Percentiles rank a stretch among this genome's conserved stretches.
Conservation (phyloP, 2,329 filamentous ascomycete species). For the Penicillium sp. region DNA sequence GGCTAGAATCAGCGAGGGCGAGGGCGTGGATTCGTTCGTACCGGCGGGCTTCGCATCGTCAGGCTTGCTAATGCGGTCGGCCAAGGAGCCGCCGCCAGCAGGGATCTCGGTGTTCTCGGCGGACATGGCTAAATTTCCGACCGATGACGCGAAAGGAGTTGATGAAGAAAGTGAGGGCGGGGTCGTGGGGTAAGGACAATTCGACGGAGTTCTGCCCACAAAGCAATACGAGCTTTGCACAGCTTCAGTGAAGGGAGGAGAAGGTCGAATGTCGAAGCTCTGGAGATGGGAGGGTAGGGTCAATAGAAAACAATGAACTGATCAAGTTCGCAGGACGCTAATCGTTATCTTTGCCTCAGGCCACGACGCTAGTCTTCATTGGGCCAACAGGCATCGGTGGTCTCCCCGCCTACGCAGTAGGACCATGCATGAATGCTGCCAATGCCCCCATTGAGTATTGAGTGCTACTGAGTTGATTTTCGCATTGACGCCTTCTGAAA, state of each 20-base stretch:
- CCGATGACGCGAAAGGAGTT: background rate
- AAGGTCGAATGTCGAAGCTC: background rate
- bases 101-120: constrained; percentile 34
- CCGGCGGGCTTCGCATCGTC: constrained; percentile 33
- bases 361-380: constrained; percentile 8
- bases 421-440: constrained; percentile 20
- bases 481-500: background rate
- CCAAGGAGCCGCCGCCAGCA: constrained; percentile 44
- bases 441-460: constrained; percentile 1
- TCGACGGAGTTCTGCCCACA: background rate
- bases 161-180: constrained; percentile 4
- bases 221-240: background rate
- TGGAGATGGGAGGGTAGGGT: background rate
- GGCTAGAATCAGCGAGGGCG: constrained; percentile 13
- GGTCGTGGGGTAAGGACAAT: constrained; percentile 9
- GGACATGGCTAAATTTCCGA: constrained; percentile 34
- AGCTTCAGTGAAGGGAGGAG: background rate
- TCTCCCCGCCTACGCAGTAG: constrained; percentile 23
- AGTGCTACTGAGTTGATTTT: background rate
- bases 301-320: background rate
- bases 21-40: constrained; percentile 24
- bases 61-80: constrained; percentile 51
- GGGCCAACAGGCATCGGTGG: constrained; percentile 13
- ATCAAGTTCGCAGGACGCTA: constrained; percentile 1
- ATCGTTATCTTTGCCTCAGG: constrained; percentile 4